Evolutionary conservation across 768 basidiomycete species (phyloP), one percentile per base, ranked within the genome.

Genomic region (Tephrocybe sp.): DNA sequence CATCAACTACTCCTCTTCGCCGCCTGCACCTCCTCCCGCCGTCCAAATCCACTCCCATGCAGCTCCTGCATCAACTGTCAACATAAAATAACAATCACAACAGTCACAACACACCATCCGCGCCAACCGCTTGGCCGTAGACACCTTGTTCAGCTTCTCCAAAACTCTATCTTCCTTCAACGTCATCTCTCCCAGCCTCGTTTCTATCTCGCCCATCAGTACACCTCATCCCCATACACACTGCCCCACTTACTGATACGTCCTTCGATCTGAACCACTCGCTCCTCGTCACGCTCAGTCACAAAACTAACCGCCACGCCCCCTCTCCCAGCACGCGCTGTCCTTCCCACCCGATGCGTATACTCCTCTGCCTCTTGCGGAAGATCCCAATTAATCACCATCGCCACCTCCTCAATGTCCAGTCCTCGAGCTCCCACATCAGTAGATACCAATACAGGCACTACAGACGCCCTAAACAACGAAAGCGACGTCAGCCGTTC

Each of bases 311-410:
- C 76, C 1, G 92, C 92, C 42, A 94, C 71, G 60, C 97, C 97
- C 2, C 87, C 89, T 59, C 82, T 78, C 5, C 97, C 97, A 10
- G 87, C 89, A 59, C 94, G 84, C 24, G 94, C 94, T 19, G 94
- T 97, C 61, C 94, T 71, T 37, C 94, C 94, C 1, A 99, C 97
- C 18, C 97, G 81, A 71, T 99, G 97, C 1, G 92, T 89, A 62
- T 99, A 99, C 64, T 95, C 94, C 65, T 95, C 95, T 4, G 91
- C 78, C 62, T 86, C 84, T 11, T 78, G 75, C 12, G 97, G 97
- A 54, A 97, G 72, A 66, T 99, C 95, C 94, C 94, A 99, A 56
- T 99, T 98, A 49, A 99, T 76, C 16, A 99, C 92, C 74, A 97
- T 83, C 10, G 90, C 93, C 10, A 99, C 94, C 57, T 94, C 91